A percentile compares a stretch with the other conserved stretches of the same genome.
phyloP scores from a whole-genome alignment of 495 filamentous ascomycete species.

The Diplogelasinospora grovesii region DNA sequence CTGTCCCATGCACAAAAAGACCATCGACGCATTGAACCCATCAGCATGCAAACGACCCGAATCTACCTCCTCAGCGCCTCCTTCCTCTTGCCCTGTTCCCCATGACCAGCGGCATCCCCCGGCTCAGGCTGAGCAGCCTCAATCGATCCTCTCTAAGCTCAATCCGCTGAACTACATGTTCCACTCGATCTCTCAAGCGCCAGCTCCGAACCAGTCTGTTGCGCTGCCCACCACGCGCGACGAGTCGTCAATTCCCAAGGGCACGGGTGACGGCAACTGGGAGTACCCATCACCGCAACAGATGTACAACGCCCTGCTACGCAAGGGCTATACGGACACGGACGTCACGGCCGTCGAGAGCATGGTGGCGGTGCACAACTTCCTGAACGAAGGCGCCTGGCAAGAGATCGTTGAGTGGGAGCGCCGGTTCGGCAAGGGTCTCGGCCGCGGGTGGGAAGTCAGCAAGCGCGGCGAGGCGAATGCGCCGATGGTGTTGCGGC shows the following conservation, averaged over 20 bases:
- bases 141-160: slow-evolving; percentile 59
- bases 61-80: slow-evolving; percentile 19
- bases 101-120: slow-evolving; percentile 12
- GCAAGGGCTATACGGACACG: slow-evolving; percentile 93
- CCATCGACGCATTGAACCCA: slow-evolving; percentile 37
- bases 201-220: slow-evolving; percentile 62
- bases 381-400: slow-evolving; percentile 97
- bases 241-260: slow-evolving; percentile 78
- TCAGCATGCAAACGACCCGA: slow-evolving; percentile 16
- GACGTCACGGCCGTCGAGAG: slow-evolving; percentile 88
- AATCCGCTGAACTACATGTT: slow-evolving; percentile 99
- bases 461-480: slow-evolving; percentile 67
- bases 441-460: slow-evolving; percentile 63
- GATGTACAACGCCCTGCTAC: slow-evolving; percentile 96
- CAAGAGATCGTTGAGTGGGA: slow-evolving; percentile 90
- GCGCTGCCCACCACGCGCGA: slow-evolving; percentile 72
- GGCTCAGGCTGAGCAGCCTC: slow-evolving; percentile 21
- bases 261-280: slow-evolving; percentile 72
- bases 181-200: slow-evolving; percentile 69
- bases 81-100: slow-evolving; percentile 50
- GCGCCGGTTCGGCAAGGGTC: slow-evolving; percentile 66
- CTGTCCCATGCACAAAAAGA: slow-evolving; percentile 84
- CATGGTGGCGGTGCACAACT: slow-evolving; percentile 98
- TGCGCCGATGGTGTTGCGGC: slow-evolving; percentile 24
- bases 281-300: slow-evolving; percentile 98